A percentile compares a stretch with the other conserved stretches of the same genome.
phyloP scores from a whole-genome alignment of 2,329 filamentous ascomycete genomes.

The Trichoderma sp. region DNA sequence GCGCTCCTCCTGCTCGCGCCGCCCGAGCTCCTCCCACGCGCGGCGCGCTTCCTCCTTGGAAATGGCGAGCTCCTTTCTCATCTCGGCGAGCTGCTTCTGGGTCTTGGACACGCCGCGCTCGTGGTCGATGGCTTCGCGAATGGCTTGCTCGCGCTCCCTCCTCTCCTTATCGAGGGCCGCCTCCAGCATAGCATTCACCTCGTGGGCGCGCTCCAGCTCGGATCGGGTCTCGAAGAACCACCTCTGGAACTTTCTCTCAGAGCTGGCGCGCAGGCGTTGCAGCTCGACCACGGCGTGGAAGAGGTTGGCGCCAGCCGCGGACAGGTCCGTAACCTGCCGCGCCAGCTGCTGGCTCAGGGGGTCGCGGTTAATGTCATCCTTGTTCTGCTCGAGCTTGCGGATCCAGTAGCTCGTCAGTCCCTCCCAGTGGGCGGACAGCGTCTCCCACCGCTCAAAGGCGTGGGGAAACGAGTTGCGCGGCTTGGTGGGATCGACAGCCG shows the following conservation, averaged over 20 bases:
- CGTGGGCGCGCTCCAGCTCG: slow-evolving; percentile 82
- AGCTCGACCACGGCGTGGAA: slow-evolving; percentile 98
- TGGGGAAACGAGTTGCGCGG: slow-evolving; percentile 81
- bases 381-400: slow-evolving; percentile 85
- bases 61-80: slow-evolving; percentile 90
- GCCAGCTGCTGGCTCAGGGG: slow-evolving; percentile 86
- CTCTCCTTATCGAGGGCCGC: slow-evolving; percentile 74
- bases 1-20: slow-evolving; percentile 89
- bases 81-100: slow-evolving; percentile 80
- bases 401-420: slow-evolving; percentile 98
- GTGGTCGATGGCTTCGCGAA: slow-evolving; percentile 65
- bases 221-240: slow-evolving; percentile 97
- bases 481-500: slow-evolving; percentile 37
- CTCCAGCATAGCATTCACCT: slow-evolving; percentile 80
- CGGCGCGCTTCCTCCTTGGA: slow-evolving; percentile 94
- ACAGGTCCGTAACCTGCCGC: slow-evolving; percentile 94
- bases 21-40: slow-evolving; percentile 95
- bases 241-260: slow-evolving; percentile 94
- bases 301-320: slow-evolving; percentile 91
- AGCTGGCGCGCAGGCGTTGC: slow-evolving; percentile 89
- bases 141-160: slow-evolving; percentile 66
- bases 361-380: slow-evolving; percentile 78
- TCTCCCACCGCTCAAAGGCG: slow-evolving; percentile 97
- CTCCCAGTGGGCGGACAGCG: slow-evolving; percentile 95
- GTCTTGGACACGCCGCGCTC: slow-evolving; percentile 73